These are phyloP conservation scores for Trametes versicolor DNA, from an alignment of 1,284 basidiomycete genomes.

Conservation along the genomic window DNA sequence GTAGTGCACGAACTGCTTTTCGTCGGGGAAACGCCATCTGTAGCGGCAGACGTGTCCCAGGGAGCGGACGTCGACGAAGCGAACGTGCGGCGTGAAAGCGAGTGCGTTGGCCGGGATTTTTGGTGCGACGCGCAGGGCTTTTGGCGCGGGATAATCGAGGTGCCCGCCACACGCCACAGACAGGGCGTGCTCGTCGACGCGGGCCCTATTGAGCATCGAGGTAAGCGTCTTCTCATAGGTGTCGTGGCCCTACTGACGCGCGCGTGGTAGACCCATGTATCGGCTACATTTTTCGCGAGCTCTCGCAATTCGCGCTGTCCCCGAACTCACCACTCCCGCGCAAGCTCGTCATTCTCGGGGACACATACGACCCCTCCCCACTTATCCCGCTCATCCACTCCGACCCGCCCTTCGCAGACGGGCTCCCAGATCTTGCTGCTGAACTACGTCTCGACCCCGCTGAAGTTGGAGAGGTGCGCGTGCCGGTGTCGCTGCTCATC, in stretches of 20 bases:
- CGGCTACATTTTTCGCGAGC: conserved; percentile 84
- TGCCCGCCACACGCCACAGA: conserved; percentile 41
- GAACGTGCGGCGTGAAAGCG: conserved; percentile 61
- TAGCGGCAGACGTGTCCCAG: conserved; percentile 44
- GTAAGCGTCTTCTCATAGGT: conserved; percentile 51
- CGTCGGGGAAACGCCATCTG: conserved; percentile 62
- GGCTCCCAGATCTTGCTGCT: not conserved
- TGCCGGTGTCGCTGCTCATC: conserved; percentile 56
- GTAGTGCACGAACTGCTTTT: conserved; percentile 86
- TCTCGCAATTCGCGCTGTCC: conserved; percentile 47
- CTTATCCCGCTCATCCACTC: conserved; percentile 63
- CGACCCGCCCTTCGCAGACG: conserved; percentile 16
- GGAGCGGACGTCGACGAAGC: conserved; percentile 45
- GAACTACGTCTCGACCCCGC: not conserved
- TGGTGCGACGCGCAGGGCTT: conserved; percentile 69
- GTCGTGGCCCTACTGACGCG: conserved; percentile 5
- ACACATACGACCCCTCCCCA: conserved; percentile 72
- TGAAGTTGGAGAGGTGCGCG: not conserved
- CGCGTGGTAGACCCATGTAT: conserved; percentile 75
- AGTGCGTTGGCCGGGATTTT: conserved; percentile 75
- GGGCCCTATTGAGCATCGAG: conserved; percentile 84
- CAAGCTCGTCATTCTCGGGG: conserved; percentile 62
- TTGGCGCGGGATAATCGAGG: conserved; percentile 67
- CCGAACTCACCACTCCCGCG: conserved; percentile 51
- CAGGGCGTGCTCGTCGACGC: conserved; percentile 73